Evolutionary conservation across 2,329 filamentous ascomycete genomes (phyloP), one percentile per base, ranked within the genome.

Genomic region (Fusarium musae): DNA sequence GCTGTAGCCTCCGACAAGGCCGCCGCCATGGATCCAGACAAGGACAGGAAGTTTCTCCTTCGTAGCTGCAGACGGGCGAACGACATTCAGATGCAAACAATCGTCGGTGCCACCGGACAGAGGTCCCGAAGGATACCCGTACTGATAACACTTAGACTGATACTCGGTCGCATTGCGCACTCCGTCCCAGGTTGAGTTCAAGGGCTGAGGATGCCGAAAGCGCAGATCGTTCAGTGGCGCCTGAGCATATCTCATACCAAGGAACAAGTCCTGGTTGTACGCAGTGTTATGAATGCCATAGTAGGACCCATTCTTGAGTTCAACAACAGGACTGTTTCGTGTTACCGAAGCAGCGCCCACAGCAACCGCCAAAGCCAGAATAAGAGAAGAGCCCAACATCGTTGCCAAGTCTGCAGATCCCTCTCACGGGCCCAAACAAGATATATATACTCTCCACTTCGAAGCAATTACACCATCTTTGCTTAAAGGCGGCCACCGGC

Each of bases 11-110:
- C 57, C 47, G 0, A 72, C 63, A 5, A 74, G 59, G 3, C 71
- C 71, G 19, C 72, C 72, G 1, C 72, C 72, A 6, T 75, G 72
- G 5, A 75, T 67, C 64, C 65, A 75, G 3, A 75, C 64, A 3
- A 70, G 64, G 2, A 75, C 65, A 4, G 72, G 72, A 1, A 75
- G 72, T 2, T 60, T 72, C 2, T 43, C 26, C 8, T 66, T n/a
- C 0, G 19, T 1, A 2, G 19, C n/a, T 1, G 12, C n/a, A 2
- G 68, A 37, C 11, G 72, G 72, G 0, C 72, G 68, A n/a, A 69
- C 54, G 37, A 74, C 47, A 6, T 74, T 74, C 0, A 74, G 36
- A 9, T 72, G 64, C 8, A 74, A 59, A 37, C 72, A 74, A 5
- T 74, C 64, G 8, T 73, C 70, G 5, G 70, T 67, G 4, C 70